Base-by-base conservation (phyloP, 1,139 yeast genomes). In the Arxiozyma slooffiae region DNA sequence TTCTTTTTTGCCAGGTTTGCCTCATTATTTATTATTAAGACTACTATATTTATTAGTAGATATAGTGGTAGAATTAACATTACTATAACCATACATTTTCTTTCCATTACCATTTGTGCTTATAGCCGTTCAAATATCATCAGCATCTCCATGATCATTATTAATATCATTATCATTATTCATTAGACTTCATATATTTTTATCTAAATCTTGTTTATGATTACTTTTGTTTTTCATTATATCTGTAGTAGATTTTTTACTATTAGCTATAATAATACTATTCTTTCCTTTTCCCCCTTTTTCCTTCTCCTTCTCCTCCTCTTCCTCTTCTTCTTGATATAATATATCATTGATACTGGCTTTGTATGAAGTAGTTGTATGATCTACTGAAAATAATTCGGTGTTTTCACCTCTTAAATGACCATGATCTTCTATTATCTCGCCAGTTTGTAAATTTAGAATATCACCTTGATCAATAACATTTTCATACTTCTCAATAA, bases 381-480 rank as follows among this genome's bases (percentile, higher is more conserved):
- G 18, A 16, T 43, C 41, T 18, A 22, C 38, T 1, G 38, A 42
- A 3, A 38, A 38, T 21, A 42, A 20, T 17, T 14, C 50, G 18
- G 47, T 34, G 14, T 52, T 36, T 30, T 64, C 46, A 7, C 59
- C 56, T 49, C 75, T 66, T 24, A 84, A 57, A 63, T 84, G 92
- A 1, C 92, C 92, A 52, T 77, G 76, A 57, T 84, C 86, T 18
- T 70, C 74, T 3, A 79, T 63, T 6, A 84, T 75, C 48, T 74
- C 71, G 1, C 89, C 88, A 0, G 86, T 78, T 4, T 63, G 60
- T 30, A 84, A 61, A 60, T 84, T 86, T n/a, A 84, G 70, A 34
- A 81, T 75, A 61, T 84, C 90, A 48, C 86, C 83, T 54, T 79
- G 81, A 55, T 75, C 79, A 47, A 74, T 75, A n/a, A 77, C 66